Conservation (phyloP, 1,284 basidiomycete species). For the Boletus hoseneyae region DNA sequence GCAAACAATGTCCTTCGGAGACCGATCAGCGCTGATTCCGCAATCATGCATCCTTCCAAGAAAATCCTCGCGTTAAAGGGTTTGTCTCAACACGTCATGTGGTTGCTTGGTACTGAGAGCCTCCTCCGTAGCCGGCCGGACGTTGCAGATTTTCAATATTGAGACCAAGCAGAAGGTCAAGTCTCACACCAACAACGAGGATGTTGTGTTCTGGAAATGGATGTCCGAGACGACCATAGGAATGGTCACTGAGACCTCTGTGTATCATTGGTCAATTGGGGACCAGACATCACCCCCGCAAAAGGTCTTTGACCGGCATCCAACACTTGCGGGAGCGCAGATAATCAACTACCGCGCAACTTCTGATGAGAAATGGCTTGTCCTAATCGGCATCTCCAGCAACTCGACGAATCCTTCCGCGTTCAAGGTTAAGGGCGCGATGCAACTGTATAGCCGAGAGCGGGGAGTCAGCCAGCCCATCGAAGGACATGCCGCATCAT, state of each 20-base stretch:
- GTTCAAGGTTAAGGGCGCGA: constrained; percentile 97
- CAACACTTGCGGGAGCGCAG: constrained; percentile 90
- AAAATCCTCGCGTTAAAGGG: constrained; percentile 98
- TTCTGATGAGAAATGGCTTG: constrained; percentile 95
- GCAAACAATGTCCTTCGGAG: constrained; percentile 95
- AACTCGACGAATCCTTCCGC: constrained; percentile 89
- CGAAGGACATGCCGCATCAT: constrained; percentile 97
- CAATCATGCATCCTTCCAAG: constrained; percentile 97
- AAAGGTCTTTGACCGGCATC: constrained; percentile 97
- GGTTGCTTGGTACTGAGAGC: constrained; percentile 6
- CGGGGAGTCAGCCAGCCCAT: constrained; percentile 98
- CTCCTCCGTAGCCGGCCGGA: constrained; percentile 70
- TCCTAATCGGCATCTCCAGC: constrained; percentile 93
- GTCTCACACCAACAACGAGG: constrained; percentile 92
- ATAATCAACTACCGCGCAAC: constrained; percentile 98
- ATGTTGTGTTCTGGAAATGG: constrained; percentile 99
- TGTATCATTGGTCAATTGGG: constrained; percentile 90
- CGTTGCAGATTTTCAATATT: constrained; percentile 98
- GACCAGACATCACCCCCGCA: constrained; percentile 73
- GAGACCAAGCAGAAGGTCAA: constrained; percentile 98
- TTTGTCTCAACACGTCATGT: constrained; percentile 34
- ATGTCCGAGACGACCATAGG: constrained; percentile 88
- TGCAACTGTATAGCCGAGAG: constrained; percentile 91
- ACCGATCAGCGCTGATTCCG: constrained; percentile 96
- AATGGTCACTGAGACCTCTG: constrained; percentile 92